Evolutionary conservation across 2,329 filamentous ascomycete species (phyloP).

Genomic region (Exophiala sp.): DNA sequence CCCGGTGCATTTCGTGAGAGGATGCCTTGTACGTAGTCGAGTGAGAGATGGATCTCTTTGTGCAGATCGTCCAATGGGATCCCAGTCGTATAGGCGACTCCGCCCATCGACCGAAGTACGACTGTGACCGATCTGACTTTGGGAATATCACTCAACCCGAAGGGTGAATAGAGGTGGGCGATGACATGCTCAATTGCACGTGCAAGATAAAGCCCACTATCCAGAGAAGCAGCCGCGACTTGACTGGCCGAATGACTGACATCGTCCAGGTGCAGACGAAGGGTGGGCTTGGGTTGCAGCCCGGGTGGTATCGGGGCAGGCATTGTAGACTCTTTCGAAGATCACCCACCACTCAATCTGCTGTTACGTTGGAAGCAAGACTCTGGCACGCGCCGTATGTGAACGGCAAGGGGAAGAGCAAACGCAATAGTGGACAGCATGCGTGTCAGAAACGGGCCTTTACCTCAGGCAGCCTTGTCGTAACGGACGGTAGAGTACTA

Average conservation of each 20-base stretch:
- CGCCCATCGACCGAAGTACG: constrained; percentile 71
- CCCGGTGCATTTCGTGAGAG: constrained; percentile 16
- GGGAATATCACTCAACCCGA: constrained; percentile 27
- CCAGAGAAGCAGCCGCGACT: constrained; percentile 65
- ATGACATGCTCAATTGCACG: constrained; percentile 66
- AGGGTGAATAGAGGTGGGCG: constrained; percentile 62
- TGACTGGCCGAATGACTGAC: constrained; percentile 56
- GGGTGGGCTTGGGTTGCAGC: constrained; percentile 18
- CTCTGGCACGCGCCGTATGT: no score
- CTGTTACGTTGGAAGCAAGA: no score
- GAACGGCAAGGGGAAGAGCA: no score
- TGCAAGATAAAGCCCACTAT: constrained; percentile 60
- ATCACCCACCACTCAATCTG: background rate
- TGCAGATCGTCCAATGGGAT: constrained; percentile 75
- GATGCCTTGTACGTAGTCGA: constrained; percentile 61
- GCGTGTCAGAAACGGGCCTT: no score
- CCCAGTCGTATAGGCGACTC: constrained; percentile 86
- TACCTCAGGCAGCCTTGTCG: no score
- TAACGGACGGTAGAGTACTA: no score
- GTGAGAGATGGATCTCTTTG: constrained; percentile 88
- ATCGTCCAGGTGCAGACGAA: constrained; percentile 37
- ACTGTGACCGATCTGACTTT: constrained; percentile 82
- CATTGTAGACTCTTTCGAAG: background rate
- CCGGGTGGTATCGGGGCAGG: constrained; percentile 7
- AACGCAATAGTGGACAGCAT: no score